phyloP scores from a whole-genome alignment of 1,284 basidiomycete genomes.

The Puccinia horiana region DNA sequence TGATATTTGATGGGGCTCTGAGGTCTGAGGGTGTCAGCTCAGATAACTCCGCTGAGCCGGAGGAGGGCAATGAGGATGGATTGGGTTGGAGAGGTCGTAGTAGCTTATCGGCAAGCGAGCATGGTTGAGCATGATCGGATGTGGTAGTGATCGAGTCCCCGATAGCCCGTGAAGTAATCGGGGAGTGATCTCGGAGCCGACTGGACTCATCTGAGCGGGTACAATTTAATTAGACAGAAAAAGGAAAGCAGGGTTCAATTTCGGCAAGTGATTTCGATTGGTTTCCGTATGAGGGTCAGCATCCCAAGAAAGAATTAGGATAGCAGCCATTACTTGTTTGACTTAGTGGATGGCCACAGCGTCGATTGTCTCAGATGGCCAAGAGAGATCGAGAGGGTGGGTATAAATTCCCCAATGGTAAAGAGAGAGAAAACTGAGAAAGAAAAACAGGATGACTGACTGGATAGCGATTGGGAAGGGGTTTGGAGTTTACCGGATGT shows the following conservation, averaged over 20 bases:
- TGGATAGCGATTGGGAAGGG: background rate
- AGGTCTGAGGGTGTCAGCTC: background rate
- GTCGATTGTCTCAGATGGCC: background rate
- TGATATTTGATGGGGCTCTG: background rate
- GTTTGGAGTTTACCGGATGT: background rate
- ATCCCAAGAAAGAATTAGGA: background rate
- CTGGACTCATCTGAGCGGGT: background rate
- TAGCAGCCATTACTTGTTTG: too few relatives aligned
- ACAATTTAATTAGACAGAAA: background rate
- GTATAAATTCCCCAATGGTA: too few relatives aligned
- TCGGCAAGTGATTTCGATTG: background rate
- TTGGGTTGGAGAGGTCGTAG: background rate
- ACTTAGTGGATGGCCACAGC: background rate
- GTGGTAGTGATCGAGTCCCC: slow-evolving; percentile 18
- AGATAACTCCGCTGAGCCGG: slow-evolving; percentile 8
- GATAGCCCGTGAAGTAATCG: slow-evolving; percentile 23
- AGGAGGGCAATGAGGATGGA: background rate
- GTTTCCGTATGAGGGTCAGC: background rate
- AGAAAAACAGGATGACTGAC: background rate
- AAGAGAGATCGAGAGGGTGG: background rate
- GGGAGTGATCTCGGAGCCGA: background rate
- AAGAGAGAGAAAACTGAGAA: background rate
- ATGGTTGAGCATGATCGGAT: background rate
- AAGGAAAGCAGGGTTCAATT: background rate
- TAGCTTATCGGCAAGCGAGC: background rate